Evolutionary conservation across 1,284 basidiomycete species (phyloP).

Genomic region (Thelephora terrestris): DNA sequence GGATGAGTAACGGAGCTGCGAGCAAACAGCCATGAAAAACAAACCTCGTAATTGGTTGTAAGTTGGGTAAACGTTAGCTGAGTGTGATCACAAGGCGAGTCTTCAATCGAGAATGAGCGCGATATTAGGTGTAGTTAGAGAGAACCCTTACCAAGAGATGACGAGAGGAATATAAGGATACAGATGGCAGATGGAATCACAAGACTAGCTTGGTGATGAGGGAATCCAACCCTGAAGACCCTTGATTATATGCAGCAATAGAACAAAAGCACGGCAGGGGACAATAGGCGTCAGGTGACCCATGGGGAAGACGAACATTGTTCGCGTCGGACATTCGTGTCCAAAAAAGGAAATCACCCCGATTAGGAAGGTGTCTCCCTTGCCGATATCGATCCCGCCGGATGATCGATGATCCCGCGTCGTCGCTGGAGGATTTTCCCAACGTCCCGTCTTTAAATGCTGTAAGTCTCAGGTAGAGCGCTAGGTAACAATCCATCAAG

Average conservation of each 20-base stretch:
- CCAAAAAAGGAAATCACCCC: not conserved
- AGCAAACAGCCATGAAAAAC: not conserved
- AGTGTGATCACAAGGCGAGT: not conserved
- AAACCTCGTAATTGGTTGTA: not conserved
- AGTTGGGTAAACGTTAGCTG: not conserved
- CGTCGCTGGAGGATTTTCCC: too few species aligned
- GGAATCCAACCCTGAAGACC: not conserved
- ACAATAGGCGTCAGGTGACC: not conserved
- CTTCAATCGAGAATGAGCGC: not conserved
- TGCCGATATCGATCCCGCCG: too few species aligned
- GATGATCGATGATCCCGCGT: too few species aligned
- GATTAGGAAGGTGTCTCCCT: not conserved
- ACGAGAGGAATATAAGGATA: not conserved
- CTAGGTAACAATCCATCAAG: too few species aligned
- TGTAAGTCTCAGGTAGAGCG: too few species aligned
- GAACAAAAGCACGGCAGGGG: not conserved
- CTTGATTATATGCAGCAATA: not conserved
- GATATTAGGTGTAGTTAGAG: not conserved
- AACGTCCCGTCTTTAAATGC: too few species aligned
- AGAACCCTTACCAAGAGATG: not conserved
- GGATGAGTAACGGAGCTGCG: not conserved
- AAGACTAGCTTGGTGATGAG: not conserved
- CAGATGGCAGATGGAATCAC: not conserved
- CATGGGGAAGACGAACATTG: not conserved
- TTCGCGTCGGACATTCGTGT: not conserved